Conservation (phyloP, 192 early-diverging fungal genomes). For the Entomortierella chlamydospora region DNA sequence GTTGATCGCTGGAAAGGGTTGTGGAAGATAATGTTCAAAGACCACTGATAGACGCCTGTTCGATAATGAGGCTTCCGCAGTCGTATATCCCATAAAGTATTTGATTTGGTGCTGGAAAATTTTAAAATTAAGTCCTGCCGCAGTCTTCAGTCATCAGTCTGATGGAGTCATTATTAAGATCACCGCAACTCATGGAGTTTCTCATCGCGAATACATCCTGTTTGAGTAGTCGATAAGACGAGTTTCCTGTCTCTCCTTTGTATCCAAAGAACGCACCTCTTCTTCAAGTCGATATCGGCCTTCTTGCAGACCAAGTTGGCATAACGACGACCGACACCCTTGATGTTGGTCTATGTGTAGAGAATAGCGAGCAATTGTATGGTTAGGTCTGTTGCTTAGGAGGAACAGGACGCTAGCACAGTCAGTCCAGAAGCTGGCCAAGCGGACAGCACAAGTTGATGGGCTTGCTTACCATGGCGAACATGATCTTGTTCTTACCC, state of each 20-base stretch:
- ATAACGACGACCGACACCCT: conserved; percentile 99
- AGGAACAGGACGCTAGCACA: neutral
- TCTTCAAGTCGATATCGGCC: conserved; percentile 97
- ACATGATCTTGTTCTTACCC: conserved; percentile 94
- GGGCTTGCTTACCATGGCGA: conserved; percentile 73
- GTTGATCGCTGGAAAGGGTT: too few relatives aligned
- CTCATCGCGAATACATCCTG: too few relatives aligned
- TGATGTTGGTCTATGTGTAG: conserved; percentile 80
- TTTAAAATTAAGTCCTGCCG: neutral
- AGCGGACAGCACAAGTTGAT: conserved; percentile 2
- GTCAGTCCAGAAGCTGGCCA: neutral
- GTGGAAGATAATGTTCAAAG: too few relatives aligned
- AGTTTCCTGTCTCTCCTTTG: neutral
- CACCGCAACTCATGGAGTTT: too few relatives aligned
- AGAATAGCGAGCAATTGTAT: neutral
- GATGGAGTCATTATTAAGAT: neutral
- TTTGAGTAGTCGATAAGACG: too few relatives aligned
- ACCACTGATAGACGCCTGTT: too few relatives aligned
- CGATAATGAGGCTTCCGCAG: too few relatives aligned
- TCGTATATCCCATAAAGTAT: too few relatives aligned
- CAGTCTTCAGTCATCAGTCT: neutral
- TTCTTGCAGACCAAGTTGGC: conserved; percentile 99
- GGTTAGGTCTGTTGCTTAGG: neutral
- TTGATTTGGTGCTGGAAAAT: too few relatives aligned
- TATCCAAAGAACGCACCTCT: conserved; percentile 71